Conservation (phyloP, 192 early-diverging fungal species). For the Dissophora globulifera region DNA sequence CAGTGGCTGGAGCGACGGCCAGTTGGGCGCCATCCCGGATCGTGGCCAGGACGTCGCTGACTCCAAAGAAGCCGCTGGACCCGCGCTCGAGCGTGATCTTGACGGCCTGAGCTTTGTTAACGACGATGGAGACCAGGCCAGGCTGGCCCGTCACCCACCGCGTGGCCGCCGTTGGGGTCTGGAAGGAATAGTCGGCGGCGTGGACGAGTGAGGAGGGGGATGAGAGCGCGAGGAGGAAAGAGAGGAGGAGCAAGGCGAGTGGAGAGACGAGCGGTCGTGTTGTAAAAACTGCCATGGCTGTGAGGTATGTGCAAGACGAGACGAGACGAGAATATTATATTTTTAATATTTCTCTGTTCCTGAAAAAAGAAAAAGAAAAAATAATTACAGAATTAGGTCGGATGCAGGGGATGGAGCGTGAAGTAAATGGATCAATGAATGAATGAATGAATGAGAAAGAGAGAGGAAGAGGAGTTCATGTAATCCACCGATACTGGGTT, state of each 20-base stretch:
- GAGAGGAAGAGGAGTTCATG: too few species aligned
- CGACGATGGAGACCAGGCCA: slow-evolving; percentile 15
- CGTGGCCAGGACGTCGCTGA: background rate
- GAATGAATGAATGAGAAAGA: too few species aligned
- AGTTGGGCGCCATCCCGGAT: slow-evolving; percentile 30
- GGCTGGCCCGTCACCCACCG: slow-evolving; percentile 31
- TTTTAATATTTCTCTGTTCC: too few species aligned
- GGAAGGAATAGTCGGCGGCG: slow-evolving; percentile 16
- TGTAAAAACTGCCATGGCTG: too few species aligned
- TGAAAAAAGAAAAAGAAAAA: too few species aligned
- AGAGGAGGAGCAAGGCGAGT: background rate
- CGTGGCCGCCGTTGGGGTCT: slow-evolving; percentile 24
- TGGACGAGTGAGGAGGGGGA: slow-evolving; percentile 1
- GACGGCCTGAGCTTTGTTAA: slow-evolving; percentile 18
- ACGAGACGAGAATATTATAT: too few species aligned
- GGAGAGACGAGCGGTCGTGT: background rate
- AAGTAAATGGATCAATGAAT: too few species aligned
- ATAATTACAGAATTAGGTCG: too few species aligned
- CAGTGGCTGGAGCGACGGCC: slow-evolving; percentile 7
- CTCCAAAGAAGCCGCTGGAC: background rate
- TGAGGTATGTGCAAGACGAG: too few species aligned
- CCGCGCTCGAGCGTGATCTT: slow-evolving; percentile 11
- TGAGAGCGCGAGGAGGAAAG: slow-evolving; percentile 5
- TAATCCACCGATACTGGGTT: too few species aligned
- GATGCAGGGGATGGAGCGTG: too few species aligned